These are phyloP conservation scores for Phytopythium oedochilum DNA, from an alignment of 352 stramenopile species.

Conservation along the genomic window DNA sequence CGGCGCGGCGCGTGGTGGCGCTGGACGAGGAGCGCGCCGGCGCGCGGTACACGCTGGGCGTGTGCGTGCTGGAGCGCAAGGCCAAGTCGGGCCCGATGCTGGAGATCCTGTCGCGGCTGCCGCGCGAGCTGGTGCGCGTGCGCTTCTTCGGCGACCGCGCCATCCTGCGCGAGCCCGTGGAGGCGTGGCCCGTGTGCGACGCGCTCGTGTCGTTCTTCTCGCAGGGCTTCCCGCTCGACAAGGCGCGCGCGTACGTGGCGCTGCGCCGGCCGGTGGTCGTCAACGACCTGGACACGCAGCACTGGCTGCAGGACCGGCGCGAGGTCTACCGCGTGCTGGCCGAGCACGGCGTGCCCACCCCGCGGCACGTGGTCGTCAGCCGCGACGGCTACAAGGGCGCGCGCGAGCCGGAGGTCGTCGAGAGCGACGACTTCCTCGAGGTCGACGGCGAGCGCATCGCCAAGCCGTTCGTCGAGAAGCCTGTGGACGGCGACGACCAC, in stretches of 20 bases:
- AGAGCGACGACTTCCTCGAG: constrained; percentile 78
- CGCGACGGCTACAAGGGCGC: constrained; percentile 87
- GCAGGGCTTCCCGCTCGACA: constrained; percentile 96
- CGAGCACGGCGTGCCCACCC: constrained; percentile 92
- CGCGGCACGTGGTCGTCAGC: constrained; percentile 93
- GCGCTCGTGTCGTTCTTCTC: constrained; percentile 99
- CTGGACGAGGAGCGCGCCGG: constrained; percentile 3
- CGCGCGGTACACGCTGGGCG: constrained; percentile 80
- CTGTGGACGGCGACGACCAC: constrained; percentile 99
- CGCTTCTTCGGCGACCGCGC: constrained; percentile 97
- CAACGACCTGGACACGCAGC: constrained; percentile 97
- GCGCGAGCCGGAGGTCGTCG: constrained; percentile 31
- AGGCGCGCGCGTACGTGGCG: constrained; percentile 95
- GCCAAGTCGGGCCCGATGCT: constrained; percentile 92
- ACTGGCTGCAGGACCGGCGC: constrained; percentile 93
- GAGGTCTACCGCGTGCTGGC: constrained; percentile 94
- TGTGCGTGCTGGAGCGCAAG: constrained; percentile 99
- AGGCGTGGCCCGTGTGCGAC: constrained; percentile 93
- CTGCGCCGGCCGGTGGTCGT: constrained; percentile 94
- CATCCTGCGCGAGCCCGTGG: constrained; percentile 94
- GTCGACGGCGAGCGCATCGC: constrained; percentile 94
- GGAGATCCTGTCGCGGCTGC: constrained; percentile 93
- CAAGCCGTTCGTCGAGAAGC: constrained; percentile 99
- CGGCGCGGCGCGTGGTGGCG: constrained; percentile 1
- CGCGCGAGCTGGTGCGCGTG: constrained; percentile 89